Percentiles rank a stretch among this genome's conserved stretches.
Conservation (phyloP, 228 moss, liverwort and hornwort genomes). For the Sphagnum fallax region DNA sequence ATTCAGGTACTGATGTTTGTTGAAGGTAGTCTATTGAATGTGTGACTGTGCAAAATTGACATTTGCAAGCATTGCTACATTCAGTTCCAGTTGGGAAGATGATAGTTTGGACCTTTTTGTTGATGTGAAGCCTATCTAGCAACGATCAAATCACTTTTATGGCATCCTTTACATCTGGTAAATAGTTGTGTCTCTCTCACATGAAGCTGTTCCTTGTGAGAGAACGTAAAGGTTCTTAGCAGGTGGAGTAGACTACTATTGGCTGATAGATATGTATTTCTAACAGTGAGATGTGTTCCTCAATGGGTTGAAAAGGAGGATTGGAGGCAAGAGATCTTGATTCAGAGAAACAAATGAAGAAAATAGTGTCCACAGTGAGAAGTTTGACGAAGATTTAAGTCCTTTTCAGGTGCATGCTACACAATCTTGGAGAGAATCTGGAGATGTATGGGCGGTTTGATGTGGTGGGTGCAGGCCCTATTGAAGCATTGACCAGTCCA, state of each 20-base stretch:
- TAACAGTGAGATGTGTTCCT: no score
- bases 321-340: no score
- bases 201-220: no score
- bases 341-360: no score
- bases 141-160: constrained; percentile 75
- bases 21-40: background rate
- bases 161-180: constrained; percentile 94
- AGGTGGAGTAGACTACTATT: no score
- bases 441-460: constrained; percentile 93
- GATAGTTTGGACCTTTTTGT: constrained; percentile 85
- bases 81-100: constrained; percentile 80
- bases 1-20: no score
- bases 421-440: constrained; percentile 82
- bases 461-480: constrained; percentile 59
- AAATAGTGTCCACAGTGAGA: no score
- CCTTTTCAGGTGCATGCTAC: constrained; percentile 80
- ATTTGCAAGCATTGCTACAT: constrained; percentile 69
- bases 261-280: no score
- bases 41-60: background rate
- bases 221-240: no score
- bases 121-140: constrained; percentile 85
- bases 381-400: background rate
- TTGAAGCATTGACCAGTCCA: constrained; percentile 61
- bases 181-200: background rate
- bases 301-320: no score